Conservation (phyloP, 2,329 filamentous ascomycete genomes). For the Colletotrichum neosansevieriae region DNA sequence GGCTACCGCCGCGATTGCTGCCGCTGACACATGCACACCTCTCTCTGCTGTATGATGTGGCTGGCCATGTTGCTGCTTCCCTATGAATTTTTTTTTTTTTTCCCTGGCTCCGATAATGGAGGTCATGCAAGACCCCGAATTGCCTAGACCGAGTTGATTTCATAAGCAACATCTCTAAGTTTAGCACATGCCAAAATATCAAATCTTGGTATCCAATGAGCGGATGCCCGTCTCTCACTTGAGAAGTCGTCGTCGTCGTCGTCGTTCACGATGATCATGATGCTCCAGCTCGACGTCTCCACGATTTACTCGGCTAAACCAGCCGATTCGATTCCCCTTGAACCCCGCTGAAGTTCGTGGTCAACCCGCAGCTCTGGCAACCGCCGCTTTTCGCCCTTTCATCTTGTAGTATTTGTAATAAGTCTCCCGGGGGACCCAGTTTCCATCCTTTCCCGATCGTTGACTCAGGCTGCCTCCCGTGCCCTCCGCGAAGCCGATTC, state of each 20-base stretch:
- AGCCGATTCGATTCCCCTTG: not conserved
- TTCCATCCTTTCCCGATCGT: constrained; percentile 15
- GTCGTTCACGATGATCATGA: not conserved
- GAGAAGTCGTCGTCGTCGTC: not conserved
- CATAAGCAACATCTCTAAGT: constrained; percentile 12
- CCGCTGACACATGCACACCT: constrained; percentile 12
- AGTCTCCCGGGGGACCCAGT: constrained; percentile 28
- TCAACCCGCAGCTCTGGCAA: constrained; percentile 6
- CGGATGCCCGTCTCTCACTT: not conserved
- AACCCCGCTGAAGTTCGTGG: not conserved
- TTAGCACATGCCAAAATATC: constrained; percentile 15
- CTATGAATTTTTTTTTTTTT: not conserved
- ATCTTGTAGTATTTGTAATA: constrained; percentile 37
- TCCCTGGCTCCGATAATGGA: constrained; percentile 24
- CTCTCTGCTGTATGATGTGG: constrained; percentile 5
- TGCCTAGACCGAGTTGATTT: constrained; percentile 2
- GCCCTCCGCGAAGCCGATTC: not conserved
- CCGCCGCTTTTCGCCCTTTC: constrained; percentile 6
- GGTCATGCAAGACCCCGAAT: not conserved
- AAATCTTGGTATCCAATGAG: constrained; percentile 9
- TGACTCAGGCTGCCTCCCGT: constrained; percentile 9
- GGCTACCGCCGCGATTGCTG: constrained; percentile 5
- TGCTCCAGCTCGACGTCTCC: not conserved
- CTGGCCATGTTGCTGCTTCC: constrained; percentile 7
- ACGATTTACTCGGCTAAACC: not conserved